A percentile compares a stretch with the other conserved stretches of the same genome.
These are phyloP conservation scores for Paramecium pentaurelia DNA, from an alignment of 73 alveolate species.

Conservation along the genomic window DNA sequence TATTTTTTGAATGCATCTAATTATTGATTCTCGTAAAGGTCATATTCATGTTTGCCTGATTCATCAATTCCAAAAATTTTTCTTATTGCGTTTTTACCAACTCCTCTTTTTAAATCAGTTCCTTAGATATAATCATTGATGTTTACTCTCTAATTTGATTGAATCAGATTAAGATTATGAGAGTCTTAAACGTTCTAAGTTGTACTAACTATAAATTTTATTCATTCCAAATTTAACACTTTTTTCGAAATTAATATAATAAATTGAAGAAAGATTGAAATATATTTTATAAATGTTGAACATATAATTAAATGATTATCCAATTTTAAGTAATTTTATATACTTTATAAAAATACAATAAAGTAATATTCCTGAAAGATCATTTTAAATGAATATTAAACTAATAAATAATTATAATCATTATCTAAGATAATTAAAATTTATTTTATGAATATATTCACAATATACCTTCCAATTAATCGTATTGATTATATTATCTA, in stretches of 20 bases:
- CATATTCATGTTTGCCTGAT: not conserved
- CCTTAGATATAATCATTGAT: not conserved
- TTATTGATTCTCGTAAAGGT: not conserved
- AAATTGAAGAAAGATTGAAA: not conserved
- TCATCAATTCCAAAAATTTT: not conserved
- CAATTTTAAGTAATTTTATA: not conserved
- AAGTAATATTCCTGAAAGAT: too few species aligned
- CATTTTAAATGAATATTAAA: not conserved
- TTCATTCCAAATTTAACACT: not conserved
- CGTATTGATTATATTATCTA: not conserved
- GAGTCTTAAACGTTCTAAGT: not conserved
- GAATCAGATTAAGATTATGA: not conserved
- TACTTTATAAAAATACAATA: not conserved
- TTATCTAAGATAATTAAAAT: too few species aligned
- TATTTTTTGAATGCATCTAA: not conserved
- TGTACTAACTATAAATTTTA: not conserved
- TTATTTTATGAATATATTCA: too few species aligned
- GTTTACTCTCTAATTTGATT: not conserved
- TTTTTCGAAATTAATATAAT: not conserved
- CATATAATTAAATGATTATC: not conserved
- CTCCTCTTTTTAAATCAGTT: constrained; percentile 7
- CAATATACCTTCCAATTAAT: too few species aligned
- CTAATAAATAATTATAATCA: too few species aligned
- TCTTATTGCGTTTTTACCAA: constrained; percentile 27
- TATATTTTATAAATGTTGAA: not conserved